phyloP scores from a whole-genome alignment of 1,284 basidiomycete genomes.

The Puccinia horiana region DNA sequence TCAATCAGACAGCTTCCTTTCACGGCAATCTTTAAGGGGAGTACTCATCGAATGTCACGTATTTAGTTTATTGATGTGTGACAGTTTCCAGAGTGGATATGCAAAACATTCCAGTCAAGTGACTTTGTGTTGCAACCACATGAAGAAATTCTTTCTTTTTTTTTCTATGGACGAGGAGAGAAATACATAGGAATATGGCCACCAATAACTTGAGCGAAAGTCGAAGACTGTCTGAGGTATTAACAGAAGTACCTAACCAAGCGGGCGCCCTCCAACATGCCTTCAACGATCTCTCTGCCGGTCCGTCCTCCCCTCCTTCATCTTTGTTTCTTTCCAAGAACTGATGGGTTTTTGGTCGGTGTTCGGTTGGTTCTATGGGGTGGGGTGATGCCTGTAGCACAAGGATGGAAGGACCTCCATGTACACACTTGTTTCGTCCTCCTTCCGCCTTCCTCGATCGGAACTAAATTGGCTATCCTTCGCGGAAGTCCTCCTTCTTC shows the following conservation, averaged over 20 bases:
- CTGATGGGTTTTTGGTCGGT: neutral
- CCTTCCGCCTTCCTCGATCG: slow-evolving; percentile 22
- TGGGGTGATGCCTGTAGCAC: slow-evolving; percentile 52
- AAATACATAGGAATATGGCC: neutral
- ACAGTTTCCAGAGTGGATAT: too few relatives aligned
- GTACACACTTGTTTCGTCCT: slow-evolving; percentile 49
- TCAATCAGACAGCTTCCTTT: too few relatives aligned
- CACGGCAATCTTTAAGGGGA: too few relatives aligned
- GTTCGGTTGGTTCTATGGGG: neutral
- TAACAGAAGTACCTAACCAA: slow-evolving; percentile 52
- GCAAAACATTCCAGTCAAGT: too few relatives aligned
- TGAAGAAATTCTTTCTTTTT: too few relatives aligned
- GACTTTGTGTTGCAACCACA: too few relatives aligned
- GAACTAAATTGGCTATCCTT: neutral
- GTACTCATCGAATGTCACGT: too few relatives aligned
- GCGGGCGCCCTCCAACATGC: slow-evolving; percentile 57
- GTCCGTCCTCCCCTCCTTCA: slow-evolving; percentile 45
- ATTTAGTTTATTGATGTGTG: too few relatives aligned
- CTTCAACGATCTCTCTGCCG: slow-evolving; percentile 56
- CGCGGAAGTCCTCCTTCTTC: slow-evolving; percentile 15
- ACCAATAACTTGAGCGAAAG: neutral
- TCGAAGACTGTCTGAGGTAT: neutral
- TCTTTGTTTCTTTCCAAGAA: neutral
- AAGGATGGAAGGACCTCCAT: slow-evolving; percentile 52
- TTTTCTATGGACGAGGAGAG: neutral